Evolutionary conservation across 768 basidiomycete genomes (phyloP).

Genomic region (Leccinum barrowsii): DNA sequence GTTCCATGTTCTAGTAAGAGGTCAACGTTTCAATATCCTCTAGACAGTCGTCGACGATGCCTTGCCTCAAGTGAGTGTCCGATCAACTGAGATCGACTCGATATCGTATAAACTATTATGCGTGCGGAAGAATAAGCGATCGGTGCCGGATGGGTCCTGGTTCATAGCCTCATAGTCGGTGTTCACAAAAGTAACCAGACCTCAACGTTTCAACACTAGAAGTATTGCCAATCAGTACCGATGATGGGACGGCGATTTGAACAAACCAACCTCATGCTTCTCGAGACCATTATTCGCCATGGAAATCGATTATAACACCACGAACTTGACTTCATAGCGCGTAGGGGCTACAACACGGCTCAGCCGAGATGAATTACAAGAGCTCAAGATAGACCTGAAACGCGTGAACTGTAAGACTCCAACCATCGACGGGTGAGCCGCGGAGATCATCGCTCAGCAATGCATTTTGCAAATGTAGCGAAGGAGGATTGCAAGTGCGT

Average conservation of each 20-base stretch:
- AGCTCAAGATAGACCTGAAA: background rate
- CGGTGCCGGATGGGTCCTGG: background rate
- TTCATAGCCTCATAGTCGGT: background rate
- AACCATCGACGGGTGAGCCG: background rate
- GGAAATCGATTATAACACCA: background rate
- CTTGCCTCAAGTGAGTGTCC: background rate
- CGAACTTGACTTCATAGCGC: background rate
- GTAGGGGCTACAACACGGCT: background rate
- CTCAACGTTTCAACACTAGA: background rate
- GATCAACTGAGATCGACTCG: conserved; percentile 3
- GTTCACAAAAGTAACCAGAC: background rate
- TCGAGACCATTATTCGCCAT: background rate
- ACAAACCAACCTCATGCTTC: background rate
- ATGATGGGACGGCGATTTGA: background rate
- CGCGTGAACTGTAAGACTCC: background rate
- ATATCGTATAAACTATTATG: background rate
- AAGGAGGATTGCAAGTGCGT: background rate
- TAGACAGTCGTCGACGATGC: background rate
- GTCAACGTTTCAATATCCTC: background rate
- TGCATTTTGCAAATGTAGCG: background rate
- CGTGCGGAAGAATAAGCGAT: background rate
- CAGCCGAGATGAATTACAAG: background rate
- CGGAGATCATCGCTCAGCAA: background rate
- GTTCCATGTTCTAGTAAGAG: background rate
- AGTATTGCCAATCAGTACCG: background rate